Evolutionary conservation across 768 basidiomycete species (phyloP), one percentile per base, ranked within the genome.

Genomic region (Panaeolus cyanescens): DNA sequence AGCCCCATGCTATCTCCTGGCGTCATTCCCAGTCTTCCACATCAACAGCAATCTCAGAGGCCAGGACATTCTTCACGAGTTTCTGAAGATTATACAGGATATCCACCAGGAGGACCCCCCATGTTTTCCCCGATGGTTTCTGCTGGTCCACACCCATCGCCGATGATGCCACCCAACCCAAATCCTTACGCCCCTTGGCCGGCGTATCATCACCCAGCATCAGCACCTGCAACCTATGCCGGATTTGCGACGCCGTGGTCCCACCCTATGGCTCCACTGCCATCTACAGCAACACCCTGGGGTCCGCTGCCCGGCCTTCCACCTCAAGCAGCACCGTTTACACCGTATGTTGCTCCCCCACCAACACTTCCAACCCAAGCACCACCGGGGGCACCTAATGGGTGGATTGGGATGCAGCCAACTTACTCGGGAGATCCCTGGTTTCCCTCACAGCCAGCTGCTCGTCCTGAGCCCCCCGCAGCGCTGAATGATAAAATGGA

Each of bases 51-150:
- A 7, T 32, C 62, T 4, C 54, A 45, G 10, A 22, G 45, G 25
- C 45, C 45, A 5, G 53, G 15, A 3, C 36, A 56, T 34, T 53
- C 62, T 20, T 55, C 55, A 54, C 59, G 62, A 36, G 73, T 74
- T 4, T 72, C 73, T 12, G 63, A 63, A 31, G 74, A 75, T 59
- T 74, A 70, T 58, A 71, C 72, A 8, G 74, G 75, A 2, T 77
- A 74, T 62, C 74, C 75, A 10, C 64, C 65, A 45, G 72, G 69
- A 34, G 60, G 64, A 10, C 65, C 60, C 2, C 59, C 60, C 15
- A 60, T 63, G 1, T 62, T 64, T 56, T 34, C 65, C 58, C 40
- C 45, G 32, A 20, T 60, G 59, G 5, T 61, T 65, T 12, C 64
- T 39, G 63, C 63, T 17, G 45, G 63, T 32, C 60, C 62, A 2